Base-by-base conservation (phyloP, 805 yeast species). In the Ogataea minuta region DNA sequence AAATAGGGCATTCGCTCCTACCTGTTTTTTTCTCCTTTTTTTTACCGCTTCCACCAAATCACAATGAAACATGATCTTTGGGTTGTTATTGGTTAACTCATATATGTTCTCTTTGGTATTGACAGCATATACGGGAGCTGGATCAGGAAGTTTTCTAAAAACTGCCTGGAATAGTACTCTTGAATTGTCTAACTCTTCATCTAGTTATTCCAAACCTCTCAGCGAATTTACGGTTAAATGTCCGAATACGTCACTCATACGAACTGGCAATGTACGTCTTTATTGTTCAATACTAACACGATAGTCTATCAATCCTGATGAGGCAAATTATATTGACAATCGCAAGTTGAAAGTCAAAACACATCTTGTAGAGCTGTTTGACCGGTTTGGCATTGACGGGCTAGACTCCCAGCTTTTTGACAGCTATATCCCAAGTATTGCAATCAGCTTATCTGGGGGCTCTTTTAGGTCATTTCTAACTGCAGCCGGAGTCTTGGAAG, bases 401-500 rank as follows among this genome's bases (percentile, higher is more conserved):
- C 15, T 43, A n/a, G 39, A 32, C 19, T 23, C 43, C 7, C 4
- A 11, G 3, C 19, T 43, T 11, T 27, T 46, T 17, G 41, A 25
- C 11, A 16, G 28, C 10, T 34, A 27, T 19, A 35, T 42, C 10
- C 52, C 52, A 2, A 37, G 39, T 11, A 62, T 72, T 7, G 72
- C 71, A 4, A 45, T 74, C 2, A 67, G 74, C 2, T 40, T 73
- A 4, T 69, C 76, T 10, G 79, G 79, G 1, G 79, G 77, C 4
- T 77, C 78, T 2, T 73, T 76, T 54, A 60, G 85, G 36, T 73
- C 85, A 6, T 76, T 79, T 81, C 52, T 79, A 13, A 64, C 68
- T 12, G 79, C 77, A 0, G 82, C 77, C 0, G 86, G 86, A 0
- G 66, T 68, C 2, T 41, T 79, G 4, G 59, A 70, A 4, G 81